A percentile compares a stretch with the other conserved stretches of the same genome.
phyloP scores from a whole-genome alignment of 331 rosid species.

The Malus hybrid region DNA sequence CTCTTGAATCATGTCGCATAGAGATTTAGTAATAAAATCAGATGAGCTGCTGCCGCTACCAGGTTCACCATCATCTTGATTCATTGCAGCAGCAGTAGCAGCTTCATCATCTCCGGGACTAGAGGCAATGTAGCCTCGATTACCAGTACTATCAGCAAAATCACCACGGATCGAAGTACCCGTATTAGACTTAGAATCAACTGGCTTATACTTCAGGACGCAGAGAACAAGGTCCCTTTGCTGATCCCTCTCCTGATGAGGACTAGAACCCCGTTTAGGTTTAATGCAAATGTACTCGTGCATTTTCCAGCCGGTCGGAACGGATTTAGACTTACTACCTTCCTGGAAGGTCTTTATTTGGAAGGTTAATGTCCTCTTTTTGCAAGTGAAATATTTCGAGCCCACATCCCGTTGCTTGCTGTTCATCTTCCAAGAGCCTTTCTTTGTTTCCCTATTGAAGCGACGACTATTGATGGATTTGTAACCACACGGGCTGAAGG shows the following conservation, averaged over 20 bases:
- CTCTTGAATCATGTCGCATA: neutral
- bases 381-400: conserved; percentile 29
- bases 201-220: conserved; percentile 6
- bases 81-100: neutral
- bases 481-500: conserved; percentile 24
- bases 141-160: neutral
- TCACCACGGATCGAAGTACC: neutral
- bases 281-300: conserved; percentile 37
- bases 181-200: neutral
- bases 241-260: neutral
- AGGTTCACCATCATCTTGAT: neutral
- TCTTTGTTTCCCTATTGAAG: conserved; percentile 25
- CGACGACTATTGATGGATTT: conserved; percentile 24
- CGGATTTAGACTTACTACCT: conserved; percentile 13
- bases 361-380: conserved; percentile 48
- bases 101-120: neutral
- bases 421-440: conserved; percentile 49
- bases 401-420: conserved; percentile 16
- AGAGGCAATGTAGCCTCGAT: neutral
- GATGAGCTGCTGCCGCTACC: neutral
- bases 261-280: neutral
- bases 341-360: conserved; percentile 21
- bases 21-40: neutral
- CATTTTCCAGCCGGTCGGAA: conserved; percentile 32
- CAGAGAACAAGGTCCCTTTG: neutral